A percentile compares a stretch with the other conserved stretches of the same genome.
phyloP scores from a whole-genome alignment of 2,329 filamentous ascomycete genomes.

The Zarea fungicola region DNA sequence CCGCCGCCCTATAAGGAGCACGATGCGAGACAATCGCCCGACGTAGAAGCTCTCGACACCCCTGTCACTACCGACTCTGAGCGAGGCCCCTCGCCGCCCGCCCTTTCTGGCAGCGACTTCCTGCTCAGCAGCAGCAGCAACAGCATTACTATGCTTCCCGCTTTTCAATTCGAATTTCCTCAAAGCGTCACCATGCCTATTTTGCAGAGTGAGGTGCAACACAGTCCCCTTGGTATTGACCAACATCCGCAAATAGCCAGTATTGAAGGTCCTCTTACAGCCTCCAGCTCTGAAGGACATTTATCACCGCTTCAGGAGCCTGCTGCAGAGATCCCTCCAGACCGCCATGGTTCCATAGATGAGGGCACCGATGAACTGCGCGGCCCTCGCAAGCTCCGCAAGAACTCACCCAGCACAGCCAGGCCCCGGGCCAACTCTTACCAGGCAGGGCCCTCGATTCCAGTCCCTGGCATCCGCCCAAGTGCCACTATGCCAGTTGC shows the following conservation, averaged over 20 bases:
- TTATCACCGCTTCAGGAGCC: slow-evolving; percentile 15
- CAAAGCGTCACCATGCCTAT: slow-evolving; percentile 10
- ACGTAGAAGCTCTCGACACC: neutral
- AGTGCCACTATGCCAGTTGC: slow-evolving; percentile 28
- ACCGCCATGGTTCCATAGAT: slow-evolving; percentile 9
- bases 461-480: slow-evolving; percentile 22
- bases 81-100: slow-evolving; percentile 7
- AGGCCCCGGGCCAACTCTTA: slow-evolving; percentile 30
- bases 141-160: neutral
- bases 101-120: neutral
- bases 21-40: slow-evolving; percentile 7
- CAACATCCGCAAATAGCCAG: slow-evolving; percentile 6
- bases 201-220: slow-evolving; percentile 7
- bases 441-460: slow-evolving; percentile 20
- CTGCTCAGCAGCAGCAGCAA: neutral
- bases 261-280: neutral
- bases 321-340: neutral
- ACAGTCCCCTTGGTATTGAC: slow-evolving; percentile 4
- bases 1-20: slow-evolving; percentile 16
- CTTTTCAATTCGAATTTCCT: neutral
- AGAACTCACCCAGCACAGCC: slow-evolving; percentile 23
- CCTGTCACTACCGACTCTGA: neutral
- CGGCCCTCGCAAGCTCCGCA: slow-evolving; percentile 26
- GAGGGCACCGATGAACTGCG: slow-evolving; percentile 16
- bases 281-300: neutral